Base-by-base conservation (phyloP, 495 filamentous ascomycete genomes). In the Tuber melanosporum region DNA sequence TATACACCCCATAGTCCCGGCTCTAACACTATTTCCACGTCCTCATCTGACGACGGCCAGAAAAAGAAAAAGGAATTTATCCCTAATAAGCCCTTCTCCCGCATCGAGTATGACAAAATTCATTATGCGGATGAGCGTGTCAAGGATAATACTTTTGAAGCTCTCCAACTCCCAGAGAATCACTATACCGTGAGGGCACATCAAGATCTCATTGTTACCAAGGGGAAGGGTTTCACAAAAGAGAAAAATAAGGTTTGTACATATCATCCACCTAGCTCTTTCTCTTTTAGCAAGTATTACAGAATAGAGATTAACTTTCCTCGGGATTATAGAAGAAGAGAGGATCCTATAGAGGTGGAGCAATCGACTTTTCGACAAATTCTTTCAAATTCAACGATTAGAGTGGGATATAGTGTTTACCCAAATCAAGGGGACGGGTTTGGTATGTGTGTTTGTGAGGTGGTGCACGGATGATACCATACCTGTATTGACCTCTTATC, bases 141-240 rank as follows among this genome's bases (percentile, higher is more conserved):
- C 22, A 82, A 76, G 70, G 78, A 83, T 47, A 83, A 83, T 47
- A 78, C 74, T 17, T 83, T 80, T 52, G 77, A 82, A 85, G 75
- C 83, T 87, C 70, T 83, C 87, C 73, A 87, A 84, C 77, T 82
- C 82, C 77, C 84, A 87, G 72, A 91, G 88, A 82, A 98, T 95
- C 85, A 93, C 52, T 99, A 98, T 83, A 94, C 94, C 9, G 90
- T 95, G 73, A 90, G 90, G 73, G 96, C 96, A 47, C 92, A 92
- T 80, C 88, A 92, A 76, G 95, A 98, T 84, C 85, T 99, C 72
- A 92, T 91, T 44, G 89, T 97, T 41, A 98, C 95, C 42, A 93
- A 91, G 83, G 96, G 96, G 74, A 98, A 97, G 87, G 93, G 93
- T 20, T 99, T 99, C 86, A 99, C 95, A 74, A 99, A 99, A 88